phyloP scores from a whole-genome alignment of 192 early-diverging fungal genomes.

The Oehlia diaphana region DNA sequence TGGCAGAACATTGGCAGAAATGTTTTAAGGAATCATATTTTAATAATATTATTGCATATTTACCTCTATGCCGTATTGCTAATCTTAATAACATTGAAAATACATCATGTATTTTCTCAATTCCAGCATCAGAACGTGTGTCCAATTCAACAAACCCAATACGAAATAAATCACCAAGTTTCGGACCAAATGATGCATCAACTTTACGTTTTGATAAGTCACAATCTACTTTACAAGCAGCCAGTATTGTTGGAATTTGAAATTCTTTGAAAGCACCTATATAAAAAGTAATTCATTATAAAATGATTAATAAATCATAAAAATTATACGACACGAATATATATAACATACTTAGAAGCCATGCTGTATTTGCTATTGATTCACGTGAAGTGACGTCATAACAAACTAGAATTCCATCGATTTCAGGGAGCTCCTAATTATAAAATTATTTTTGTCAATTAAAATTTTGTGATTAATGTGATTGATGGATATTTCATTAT shows the following conservation, averaged over 20 bases:
- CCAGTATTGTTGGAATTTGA: constrained; percentile 12
- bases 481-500: no score
- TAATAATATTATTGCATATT: no score
- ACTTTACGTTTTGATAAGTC: constrained; percentile 13
- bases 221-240: constrained; percentile 4
- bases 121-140: not conserved
- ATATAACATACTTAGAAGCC: not conserved
- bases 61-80: constrained; percentile 9
- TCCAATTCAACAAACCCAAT: constrained; percentile 18
- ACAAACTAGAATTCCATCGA: constrained; percentile 14
- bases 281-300: not conserved
- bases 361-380: constrained; percentile 18
- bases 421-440: constrained; percentile 1
- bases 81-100: constrained; percentile 17
- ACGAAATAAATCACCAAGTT: not conserved
- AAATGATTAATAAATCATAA: not conserved
- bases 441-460: not conserved
- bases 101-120: constrained; percentile 15
- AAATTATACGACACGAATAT: no score
- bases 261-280: constrained; percentile 20
- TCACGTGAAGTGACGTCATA: not conserved
- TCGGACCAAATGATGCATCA: not conserved
- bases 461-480: no score
- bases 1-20: no score
- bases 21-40: no score